These are phyloP conservation scores for Microstegium vimineum DNA, from an alignment of 176 grass and related monocot genomes.

Conservation along the genomic window DNA sequence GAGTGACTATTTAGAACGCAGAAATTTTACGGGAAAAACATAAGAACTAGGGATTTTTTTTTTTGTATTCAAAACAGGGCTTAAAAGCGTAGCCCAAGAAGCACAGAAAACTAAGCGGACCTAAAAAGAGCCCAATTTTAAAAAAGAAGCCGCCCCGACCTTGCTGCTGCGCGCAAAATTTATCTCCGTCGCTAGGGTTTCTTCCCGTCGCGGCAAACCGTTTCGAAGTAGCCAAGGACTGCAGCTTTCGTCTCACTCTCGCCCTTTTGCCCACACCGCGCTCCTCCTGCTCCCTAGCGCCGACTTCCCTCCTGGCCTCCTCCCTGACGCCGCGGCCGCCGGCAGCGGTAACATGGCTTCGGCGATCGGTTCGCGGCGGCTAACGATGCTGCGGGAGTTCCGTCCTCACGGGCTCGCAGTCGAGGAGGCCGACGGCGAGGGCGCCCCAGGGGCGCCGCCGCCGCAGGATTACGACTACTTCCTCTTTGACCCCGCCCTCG, in stretches of 20 bases:
- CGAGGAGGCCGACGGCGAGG: conserved; percentile 68
- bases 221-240: neutral
- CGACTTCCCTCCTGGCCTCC: neutral
- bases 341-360: conserved; percentile 6
- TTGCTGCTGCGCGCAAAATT: neutral
- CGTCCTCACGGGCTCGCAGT: conserved; percentile 59
- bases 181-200: conserved; percentile 13
- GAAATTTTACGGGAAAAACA: too few relatives aligned
- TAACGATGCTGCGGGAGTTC: conserved; percentile 84
- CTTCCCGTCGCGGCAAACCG: neutral
- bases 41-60: too few relatives aligned
- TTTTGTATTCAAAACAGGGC: too few relatives aligned
- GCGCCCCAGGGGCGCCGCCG: conserved; percentile 26
- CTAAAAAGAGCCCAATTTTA: too few relatives aligned
- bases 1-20: too few relatives aligned
- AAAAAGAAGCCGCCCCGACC: neutral
- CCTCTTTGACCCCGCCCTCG: conserved; percentile 67
- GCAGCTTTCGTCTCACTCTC: neutral
- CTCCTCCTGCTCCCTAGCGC: neutral
- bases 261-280: neutral
- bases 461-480: conserved; percentile 65
- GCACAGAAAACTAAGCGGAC: too few relatives aligned
- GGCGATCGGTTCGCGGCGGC: conserved; percentile 49
- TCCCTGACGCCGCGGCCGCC: neutral
- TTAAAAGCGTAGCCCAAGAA: too few relatives aligned